phyloP scores from a whole-genome alignment of 306 rosid genomes.

The Lithocarpus polystachyus region DNA sequence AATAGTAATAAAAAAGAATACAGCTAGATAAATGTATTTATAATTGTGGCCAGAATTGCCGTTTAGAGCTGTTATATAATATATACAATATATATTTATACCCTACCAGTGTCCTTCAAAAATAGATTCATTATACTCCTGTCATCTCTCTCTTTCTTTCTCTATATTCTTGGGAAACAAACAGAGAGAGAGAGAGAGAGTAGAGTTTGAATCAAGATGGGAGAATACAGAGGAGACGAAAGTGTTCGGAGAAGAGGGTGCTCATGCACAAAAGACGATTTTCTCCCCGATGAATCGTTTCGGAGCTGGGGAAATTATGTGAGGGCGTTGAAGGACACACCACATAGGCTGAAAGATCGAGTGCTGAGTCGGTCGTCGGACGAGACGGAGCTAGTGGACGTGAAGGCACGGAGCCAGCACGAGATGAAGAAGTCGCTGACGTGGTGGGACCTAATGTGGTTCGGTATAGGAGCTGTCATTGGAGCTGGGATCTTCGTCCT shows the following conservation, averaged over 20 bases:
- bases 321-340: slow-evolving; percentile 49
- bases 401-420: slow-evolving; percentile 57
- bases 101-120: too few species aligned
- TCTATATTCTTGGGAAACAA: too few species aligned
- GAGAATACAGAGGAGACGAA: not conserved
- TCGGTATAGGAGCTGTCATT: slow-evolving; percentile 79
- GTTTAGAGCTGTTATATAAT: too few species aligned
- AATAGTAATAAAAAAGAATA: too few species aligned
- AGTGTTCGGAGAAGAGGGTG: slow-evolving; percentile 50
- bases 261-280: slow-evolving; percentile 39
- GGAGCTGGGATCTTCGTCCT: slow-evolving; percentile 85
- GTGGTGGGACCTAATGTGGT: slow-evolving; percentile 98
- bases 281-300: slow-evolving; percentile 87
- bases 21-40: too few species aligned
- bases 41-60: too few species aligned
- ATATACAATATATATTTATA: too few species aligned
- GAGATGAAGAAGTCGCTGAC: slow-evolving; percentile 80
- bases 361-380: slow-evolving; percentile 53
- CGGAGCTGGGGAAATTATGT: slow-evolving; percentile 55
- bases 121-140: too few species aligned
- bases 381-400: slow-evolving; percentile 54
- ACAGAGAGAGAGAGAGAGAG: not conserved
- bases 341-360: slow-evolving; percentile 50
- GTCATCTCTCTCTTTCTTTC: too few species aligned
- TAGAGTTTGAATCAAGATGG: slow-evolving; percentile 25